phyloP scores from a whole-genome alignment of 2,329 filamentous ascomycete genomes.

The Trichoderma koningii region DNA sequence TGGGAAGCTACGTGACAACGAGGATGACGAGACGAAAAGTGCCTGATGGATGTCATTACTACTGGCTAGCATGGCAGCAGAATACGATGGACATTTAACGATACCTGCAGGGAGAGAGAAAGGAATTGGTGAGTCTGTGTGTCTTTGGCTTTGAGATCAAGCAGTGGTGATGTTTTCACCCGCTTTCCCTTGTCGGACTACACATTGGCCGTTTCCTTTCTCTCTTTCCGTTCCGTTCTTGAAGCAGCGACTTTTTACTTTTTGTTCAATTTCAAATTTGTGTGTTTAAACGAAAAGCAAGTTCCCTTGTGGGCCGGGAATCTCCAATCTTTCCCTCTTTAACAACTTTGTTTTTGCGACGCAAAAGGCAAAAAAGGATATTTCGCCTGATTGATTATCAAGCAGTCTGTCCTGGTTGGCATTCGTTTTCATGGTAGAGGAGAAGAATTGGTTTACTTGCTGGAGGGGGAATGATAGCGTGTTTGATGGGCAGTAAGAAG shows the following conservation, averaged over 20 bases:
- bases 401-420: neutral
- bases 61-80: slow-evolving; percentile 1
- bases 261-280: neutral
- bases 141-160: neutral
- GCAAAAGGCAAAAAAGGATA: too few species aligned
- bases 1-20: neutral
- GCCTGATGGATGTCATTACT: neutral
- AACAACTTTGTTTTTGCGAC: neutral
- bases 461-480: slow-evolving; percentile 10
- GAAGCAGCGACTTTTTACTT: slow-evolving; percentile 20
- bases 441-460: neutral
- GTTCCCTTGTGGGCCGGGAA: slow-evolving; percentile 9
- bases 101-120: slow-evolving; percentile 6
- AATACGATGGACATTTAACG: slow-evolving; percentile 3
- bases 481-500: neutral
- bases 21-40: neutral
- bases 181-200: neutral
- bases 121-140: slow-evolving; percentile 13
- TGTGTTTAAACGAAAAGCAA: slow-evolving; percentile 15
- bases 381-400: neutral
- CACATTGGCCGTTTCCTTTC: neutral
- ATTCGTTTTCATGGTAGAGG: neutral
- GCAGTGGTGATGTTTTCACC: neutral
- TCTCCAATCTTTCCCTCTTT: neutral
- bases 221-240: slow-evolving; percentile 3